Percentiles rank a stretch among this genome's conserved stretches.
phyloP scores from a whole-genome alignment of 2,329 filamentous ascomycete genomes.

The Diaporthe amygdali region DNA sequence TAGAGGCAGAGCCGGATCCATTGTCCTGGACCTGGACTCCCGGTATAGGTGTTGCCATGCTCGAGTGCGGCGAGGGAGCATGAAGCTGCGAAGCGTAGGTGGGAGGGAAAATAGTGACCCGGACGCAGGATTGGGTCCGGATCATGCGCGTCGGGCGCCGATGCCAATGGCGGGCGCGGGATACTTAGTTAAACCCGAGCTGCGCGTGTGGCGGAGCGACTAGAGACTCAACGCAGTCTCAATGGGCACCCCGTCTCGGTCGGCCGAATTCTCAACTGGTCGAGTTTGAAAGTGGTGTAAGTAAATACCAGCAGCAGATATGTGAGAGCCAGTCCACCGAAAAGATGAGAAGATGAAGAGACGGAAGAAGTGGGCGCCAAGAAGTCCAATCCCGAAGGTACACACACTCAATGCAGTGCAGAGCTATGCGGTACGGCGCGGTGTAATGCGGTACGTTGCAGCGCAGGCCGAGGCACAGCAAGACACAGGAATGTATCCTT shows the following conservation, averaged over 20 bases:
- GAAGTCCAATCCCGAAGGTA: constrained; percentile 11
- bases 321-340: background rate
- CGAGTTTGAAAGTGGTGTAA: background rate
- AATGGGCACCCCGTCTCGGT: background rate
- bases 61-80: constrained; percentile 14
- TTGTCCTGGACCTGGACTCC: constrained; percentile 21
- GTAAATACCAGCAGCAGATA: background rate
- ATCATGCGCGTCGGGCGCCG: constrained; percentile 10
- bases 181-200: background rate
- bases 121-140: background rate
- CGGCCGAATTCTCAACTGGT: background rate
- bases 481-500: constrained; percentile 4
- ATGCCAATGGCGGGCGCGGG: background rate
- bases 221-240: background rate
- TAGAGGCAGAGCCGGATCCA: constrained; percentile 20
- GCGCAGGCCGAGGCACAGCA: constrained; percentile 4
- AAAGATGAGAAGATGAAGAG: background rate
- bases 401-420: constrained; percentile 4
- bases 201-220: background rate
- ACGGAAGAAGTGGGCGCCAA: constrained; percentile 7
- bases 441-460: background rate
- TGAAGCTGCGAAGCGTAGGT: constrained; percentile 8
- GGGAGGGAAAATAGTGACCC: background rate
- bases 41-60: constrained; percentile 23
- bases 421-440: background rate